phyloP scores from a whole-genome alignment of 1,284 basidiomycete genomes.

The Stygiomarasmius scandens region DNA sequence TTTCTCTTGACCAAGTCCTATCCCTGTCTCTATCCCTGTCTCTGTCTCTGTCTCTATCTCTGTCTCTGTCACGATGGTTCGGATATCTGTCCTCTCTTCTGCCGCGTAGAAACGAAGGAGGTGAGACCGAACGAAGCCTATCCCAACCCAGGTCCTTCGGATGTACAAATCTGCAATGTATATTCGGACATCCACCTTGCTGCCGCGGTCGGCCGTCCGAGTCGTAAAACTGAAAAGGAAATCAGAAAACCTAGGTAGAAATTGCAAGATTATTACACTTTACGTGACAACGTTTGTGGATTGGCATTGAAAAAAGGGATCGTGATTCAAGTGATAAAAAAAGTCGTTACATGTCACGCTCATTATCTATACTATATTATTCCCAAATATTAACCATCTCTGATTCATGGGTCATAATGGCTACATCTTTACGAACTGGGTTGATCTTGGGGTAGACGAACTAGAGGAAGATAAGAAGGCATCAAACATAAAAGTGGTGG shows the following conservation, averaged over 20 bases:
- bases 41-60: not conserved
- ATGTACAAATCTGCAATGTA: not conserved
- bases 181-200: not conserved
- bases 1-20: too few relatives aligned
- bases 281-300: constrained; percentile 5
- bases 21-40: too few relatives aligned
- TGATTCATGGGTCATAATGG: constrained; percentile 84
- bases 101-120: not conserved
- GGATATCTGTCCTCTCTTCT: not conserved
- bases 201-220: not conserved
- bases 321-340: too few relatives aligned
- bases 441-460: constrained; percentile 83
- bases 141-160: constrained; percentile 8
- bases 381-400: constrained; percentile 71
- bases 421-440: constrained; percentile 72
- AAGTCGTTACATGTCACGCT: constrained; percentile 13
- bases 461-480: constrained; percentile 49
- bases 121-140: not conserved
- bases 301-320: not conserved
- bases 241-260: constrained; percentile 11
- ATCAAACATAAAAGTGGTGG: not conserved
- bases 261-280: not conserved
- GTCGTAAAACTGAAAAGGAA: constrained; percentile 11
- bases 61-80: not conserved
- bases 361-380: constrained; percentile 20